Conservation (phyloP, 768 basidiomycete genomes). For the Coprinopsis cinerea region DNA sequence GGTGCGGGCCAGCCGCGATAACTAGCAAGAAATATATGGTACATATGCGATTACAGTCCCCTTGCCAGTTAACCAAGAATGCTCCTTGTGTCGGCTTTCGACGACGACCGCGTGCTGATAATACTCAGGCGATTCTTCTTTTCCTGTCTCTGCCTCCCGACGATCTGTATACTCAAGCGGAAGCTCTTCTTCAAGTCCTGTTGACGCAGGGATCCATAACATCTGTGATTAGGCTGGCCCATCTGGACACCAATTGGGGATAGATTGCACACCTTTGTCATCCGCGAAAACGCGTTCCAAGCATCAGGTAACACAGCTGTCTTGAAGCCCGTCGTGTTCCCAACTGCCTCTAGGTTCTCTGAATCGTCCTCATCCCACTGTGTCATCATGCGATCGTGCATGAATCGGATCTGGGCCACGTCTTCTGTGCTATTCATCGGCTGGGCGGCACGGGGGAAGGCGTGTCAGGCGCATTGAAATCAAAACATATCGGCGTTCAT, state of each 20-base stretch:
- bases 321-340: too few relatives aligned
- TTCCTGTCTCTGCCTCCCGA: not conserved
- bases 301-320: too few relatives aligned
- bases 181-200: slow-evolving; percentile 6
- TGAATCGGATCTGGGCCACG: slow-evolving; percentile 7
- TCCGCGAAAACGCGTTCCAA: not conserved
- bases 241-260: not conserved
- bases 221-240: not conserved
- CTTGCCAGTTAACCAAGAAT: not conserved
- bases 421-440: slow-evolving; percentile 11
- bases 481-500: too few relatives aligned
- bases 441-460: not conserved
- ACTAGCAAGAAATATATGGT: not conserved
- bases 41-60: not conserved
- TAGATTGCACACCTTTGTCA: slow-evolving; percentile 1
- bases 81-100: not conserved
- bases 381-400: slow-evolving; percentile 11
- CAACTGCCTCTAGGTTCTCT: not conserved
- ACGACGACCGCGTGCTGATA: slow-evolving; percentile 1
- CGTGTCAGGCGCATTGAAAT: too few relatives aligned
- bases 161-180: slow-evolving; percentile 3
- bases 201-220: not conserved
- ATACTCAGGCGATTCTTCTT: slow-evolving; percentile 5
- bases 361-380: slow-evolving; percentile 4
- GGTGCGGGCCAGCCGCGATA: not conserved